These are phyloP conservation scores for Pelargonium fulgidum DNA, from an alignment of 441 rosid genomes.

Conservation along the genomic window DNA sequence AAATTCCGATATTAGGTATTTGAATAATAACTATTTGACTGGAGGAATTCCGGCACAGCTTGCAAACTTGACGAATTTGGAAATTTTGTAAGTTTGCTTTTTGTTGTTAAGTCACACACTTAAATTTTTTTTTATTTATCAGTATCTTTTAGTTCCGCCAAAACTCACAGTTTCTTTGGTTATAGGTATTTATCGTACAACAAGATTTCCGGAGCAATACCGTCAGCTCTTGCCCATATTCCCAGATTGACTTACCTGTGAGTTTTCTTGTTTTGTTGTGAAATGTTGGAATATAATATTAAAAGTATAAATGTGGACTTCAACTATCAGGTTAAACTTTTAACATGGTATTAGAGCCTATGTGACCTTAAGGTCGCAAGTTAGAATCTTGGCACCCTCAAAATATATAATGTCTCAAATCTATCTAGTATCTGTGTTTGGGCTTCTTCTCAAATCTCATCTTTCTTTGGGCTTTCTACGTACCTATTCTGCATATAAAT, in stretches of 20 bases:
- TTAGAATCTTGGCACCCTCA: too few species aligned
- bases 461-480: too few species aligned
- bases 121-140: neutral
- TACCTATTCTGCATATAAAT: too few species aligned
- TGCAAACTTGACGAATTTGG: slow-evolving; percentile 80
- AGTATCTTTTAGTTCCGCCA: neutral
- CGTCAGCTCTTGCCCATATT: slow-evolving; percentile 65
- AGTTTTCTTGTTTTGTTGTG: slow-evolving; percentile 26
- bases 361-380: too few species aligned
- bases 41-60: slow-evolving; percentile 95
- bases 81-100: slow-evolving; percentile 63
- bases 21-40: slow-evolving; percentile 82
- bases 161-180: slow-evolving; percentile 11
- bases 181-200: slow-evolving; percentile 77
- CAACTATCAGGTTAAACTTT: too few species aligned
- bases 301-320: too few species aligned
- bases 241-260: slow-evolving; percentile 79
- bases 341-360: too few species aligned
- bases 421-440: too few species aligned
- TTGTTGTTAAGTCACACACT: neutral
- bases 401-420: too few species aligned
- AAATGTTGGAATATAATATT: too few species aligned
- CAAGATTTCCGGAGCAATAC: slow-evolving; percentile 78
- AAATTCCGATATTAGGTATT: slow-evolving; percentile 37
- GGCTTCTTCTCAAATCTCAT: too few species aligned